Percentiles rank a stretch among this genome's conserved stretches.
Evolutionary conservation across 495 filamentous ascomycete species (phyloP).

Genomic region (Aspergillus saccharolyticus): DNA sequence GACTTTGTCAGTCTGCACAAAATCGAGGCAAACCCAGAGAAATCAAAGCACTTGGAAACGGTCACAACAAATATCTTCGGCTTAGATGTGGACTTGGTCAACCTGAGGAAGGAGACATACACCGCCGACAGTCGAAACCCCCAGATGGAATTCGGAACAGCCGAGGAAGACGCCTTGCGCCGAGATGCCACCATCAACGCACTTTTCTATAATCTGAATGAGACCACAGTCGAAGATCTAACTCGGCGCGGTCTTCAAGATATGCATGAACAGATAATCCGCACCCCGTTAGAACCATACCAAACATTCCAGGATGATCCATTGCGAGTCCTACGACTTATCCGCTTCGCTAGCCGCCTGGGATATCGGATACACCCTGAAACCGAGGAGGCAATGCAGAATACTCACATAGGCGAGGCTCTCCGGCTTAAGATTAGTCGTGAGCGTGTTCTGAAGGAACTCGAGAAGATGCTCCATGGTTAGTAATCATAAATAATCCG

Average conservation of each 20-base stretch:
- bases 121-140: slow-evolving; percentile 81
- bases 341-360: slow-evolving; percentile 84
- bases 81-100: slow-evolving; percentile 89
- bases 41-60: slow-evolving; percentile 95
- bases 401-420: slow-evolving; percentile 64
- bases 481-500: no score
- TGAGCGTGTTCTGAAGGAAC: slow-evolving; percentile 76
- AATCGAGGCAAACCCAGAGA: slow-evolving; percentile 88
- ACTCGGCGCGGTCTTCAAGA: slow-evolving; percentile 70
- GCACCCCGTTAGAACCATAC: slow-evolving; percentile 81
- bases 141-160: slow-evolving; percentile 87
- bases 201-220: slow-evolving; percentile 88
- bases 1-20: slow-evolving; percentile 57
- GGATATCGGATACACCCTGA: slow-evolving; percentile 68
- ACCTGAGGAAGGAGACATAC: slow-evolving; percentile 89
- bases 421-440: slow-evolving; percentile 87
- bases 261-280: slow-evolving; percentile 64
- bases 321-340: slow-evolving; percentile 77
- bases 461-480: slow-evolving; percentile 89
- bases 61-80: slow-evolving; percentile 81
- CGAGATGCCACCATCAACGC: slow-evolving; percentile 94
- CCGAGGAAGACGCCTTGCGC: slow-evolving; percentile 81
- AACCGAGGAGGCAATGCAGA: slow-evolving; percentile 68
- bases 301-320: slow-evolving; percentile 96
- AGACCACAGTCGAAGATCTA: slow-evolving; percentile 73